Evolutionary conservation across 495 filamentous ascomycete genomes (phyloP).

Genomic region (Cudoniella acicularis): DNA sequence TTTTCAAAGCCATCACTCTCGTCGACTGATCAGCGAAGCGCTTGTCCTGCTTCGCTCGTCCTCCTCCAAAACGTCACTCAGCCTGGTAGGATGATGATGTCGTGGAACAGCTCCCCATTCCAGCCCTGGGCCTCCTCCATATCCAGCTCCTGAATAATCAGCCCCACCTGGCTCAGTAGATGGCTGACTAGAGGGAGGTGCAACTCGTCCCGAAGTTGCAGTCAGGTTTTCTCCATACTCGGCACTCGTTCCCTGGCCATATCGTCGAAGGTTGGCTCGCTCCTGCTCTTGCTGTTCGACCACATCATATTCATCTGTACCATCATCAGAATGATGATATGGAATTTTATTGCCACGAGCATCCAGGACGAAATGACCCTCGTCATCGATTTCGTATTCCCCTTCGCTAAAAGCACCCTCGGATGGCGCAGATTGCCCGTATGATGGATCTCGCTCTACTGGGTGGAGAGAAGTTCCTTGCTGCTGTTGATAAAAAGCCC

Average conservation of each 20-base stretch:
- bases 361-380: constrained; percentile 45
- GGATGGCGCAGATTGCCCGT: constrained; percentile 33
- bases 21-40: constrained; percentile 32
- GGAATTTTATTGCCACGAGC: constrained; percentile 43
- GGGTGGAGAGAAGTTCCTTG: constrained; percentile 24
- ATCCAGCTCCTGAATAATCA: constrained; percentile 56
- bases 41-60: constrained; percentile 67
- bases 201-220: constrained; percentile 12
- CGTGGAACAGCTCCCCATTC: constrained; percentile 81
- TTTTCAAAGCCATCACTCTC: constrained; percentile 5
- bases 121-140: constrained; percentile 42
- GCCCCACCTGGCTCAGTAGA: constrained; percentile 15
- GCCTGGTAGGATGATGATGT: constrained; percentile 89
- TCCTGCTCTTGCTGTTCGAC: constrained; percentile 21
- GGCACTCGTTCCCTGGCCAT: constrained; percentile 14
- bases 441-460: constrained; percentile 7
- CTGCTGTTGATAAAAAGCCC: constrained; percentile 24
- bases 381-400: constrained; percentile 50
- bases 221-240: constrained; percentile 3
- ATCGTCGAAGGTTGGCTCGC: constrained; percentile 13
- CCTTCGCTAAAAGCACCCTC: constrained; percentile 55
- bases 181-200: constrained; percentile 9
- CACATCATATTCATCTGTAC: constrained; percentile 47
- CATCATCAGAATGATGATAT: constrained; percentile 39
- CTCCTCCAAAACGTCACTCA: constrained; percentile 91